Percentiles rank a stretch among this genome's conserved stretches.
Evolutionary conservation across 1,139 yeast species (phyloP).

Genomic region (Pichia sp.): DNA sequence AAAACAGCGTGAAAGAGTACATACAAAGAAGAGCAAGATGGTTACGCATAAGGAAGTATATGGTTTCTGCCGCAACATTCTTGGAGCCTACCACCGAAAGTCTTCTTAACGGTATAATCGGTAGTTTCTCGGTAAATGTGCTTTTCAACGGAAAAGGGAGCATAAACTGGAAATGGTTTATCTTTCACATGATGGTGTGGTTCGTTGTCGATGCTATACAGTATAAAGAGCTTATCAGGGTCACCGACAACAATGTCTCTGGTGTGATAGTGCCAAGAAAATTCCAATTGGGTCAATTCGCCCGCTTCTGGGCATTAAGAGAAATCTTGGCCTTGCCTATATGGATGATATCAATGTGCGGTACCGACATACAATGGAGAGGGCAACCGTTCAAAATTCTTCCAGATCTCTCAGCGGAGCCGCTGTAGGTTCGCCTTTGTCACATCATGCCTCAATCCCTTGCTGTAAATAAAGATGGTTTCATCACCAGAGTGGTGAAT

Average conservation of each 20-base stretch:
- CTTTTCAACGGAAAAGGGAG: slow-evolving; percentile 30
- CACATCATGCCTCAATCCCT: too few species aligned
- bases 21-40: slow-evolving; percentile 70
- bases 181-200: slow-evolving; percentile 61
- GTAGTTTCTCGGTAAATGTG: slow-evolving; percentile 55
- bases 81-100: slow-evolving; percentile 86
- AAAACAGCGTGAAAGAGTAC: slow-evolving; percentile 50
- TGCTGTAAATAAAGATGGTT: too few species aligned
- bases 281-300: slow-evolving; percentile 16
- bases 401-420: slow-evolving; percentile 74
- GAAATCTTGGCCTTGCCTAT: slow-evolving; percentile 77
- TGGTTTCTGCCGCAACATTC: slow-evolving; percentile 82
- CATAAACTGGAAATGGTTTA: slow-evolving; percentile 35
- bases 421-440: slow-evolving; percentile 32
- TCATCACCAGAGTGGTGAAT: background rate
- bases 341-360: slow-evolving; percentile 77
- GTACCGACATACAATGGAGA: slow-evolving; percentile 79
- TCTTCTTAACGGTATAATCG: slow-evolving; percentile 61
- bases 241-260: slow-evolving; percentile 10
- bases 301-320: slow-evolving; percentile 58
- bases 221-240: slow-evolving; percentile 42
- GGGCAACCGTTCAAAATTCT: slow-evolving; percentile 70
- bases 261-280: background rate
- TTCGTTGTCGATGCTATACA: slow-evolving; percentile 58
- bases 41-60: slow-evolving; percentile 84